Evolutionary conservation across 306 rosid genomes (phyloP).

Genomic region (Mucuna pruriens): DNA sequence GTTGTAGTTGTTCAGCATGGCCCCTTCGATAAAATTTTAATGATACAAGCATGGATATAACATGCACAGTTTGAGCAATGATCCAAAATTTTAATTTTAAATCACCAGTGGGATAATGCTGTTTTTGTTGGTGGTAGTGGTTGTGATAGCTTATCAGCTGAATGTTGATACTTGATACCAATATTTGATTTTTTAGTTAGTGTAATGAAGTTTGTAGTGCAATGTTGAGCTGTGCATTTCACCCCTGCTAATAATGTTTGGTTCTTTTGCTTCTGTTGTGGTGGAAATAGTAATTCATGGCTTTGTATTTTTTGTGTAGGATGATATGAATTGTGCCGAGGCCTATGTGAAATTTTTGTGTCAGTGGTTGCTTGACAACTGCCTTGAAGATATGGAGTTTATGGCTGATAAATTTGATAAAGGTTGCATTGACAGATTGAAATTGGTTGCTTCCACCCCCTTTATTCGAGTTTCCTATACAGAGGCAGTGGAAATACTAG

Average conservation of each 20-base stretch:
- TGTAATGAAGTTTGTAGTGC: neutral
- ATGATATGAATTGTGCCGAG: conserved; percentile 98
- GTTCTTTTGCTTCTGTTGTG: conserved; percentile 26
- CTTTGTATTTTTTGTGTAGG: conserved; percentile 54
- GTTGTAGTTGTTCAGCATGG: too few species aligned
- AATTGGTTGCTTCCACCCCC: conserved; percentile 84
- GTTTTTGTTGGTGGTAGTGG: neutral
- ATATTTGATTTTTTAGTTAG: conserved; percentile 18
- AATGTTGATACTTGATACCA: neutral
- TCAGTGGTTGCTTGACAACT: conserved; percentile 90
- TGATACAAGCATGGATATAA: too few species aligned
- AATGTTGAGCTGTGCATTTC: neutral
- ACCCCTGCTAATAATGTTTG: neutral
- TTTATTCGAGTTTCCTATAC: conserved; percentile 77
- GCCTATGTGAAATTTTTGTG: conserved; percentile 85
- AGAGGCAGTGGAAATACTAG: conserved; percentile 82
- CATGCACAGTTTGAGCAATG: too few species aligned
- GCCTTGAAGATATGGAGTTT: conserved; percentile 91
- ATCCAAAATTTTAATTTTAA: too few species aligned
- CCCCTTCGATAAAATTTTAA: too few species aligned
- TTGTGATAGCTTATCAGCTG: neutral
- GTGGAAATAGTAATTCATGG: conserved; percentile 1
- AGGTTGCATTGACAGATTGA: conserved; percentile 81
- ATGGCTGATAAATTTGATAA: conserved; percentile 82
- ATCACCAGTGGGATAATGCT: neutral